Evolutionary conservation across 306 rosid genomes (phyloP), one percentile per base, ranked within the genome.

Genomic region (Carpinus viminea): DNA sequence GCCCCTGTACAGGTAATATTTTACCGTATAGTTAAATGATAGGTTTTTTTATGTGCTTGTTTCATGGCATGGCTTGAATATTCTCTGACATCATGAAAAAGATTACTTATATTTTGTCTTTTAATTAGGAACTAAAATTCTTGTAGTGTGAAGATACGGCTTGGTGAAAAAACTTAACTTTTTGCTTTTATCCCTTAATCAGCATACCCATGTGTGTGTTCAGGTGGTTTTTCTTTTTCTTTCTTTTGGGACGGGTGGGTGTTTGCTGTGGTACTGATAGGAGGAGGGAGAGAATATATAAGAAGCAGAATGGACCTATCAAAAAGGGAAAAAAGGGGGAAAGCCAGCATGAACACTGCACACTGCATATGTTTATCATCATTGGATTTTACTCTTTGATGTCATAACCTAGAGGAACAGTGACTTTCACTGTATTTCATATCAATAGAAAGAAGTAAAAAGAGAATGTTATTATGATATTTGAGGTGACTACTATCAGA

Each of bases 1-100:
- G 60, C 86, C 73, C 78, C 60, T 73, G 73, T 85, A 73, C 85
- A 82, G 91, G 91, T 87, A 75, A 52, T 75, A 24, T 10, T 72
- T 41, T 20, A 62, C 43, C 53, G 47, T 41, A 48, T 53, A 52
- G 6, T 17, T 18, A 31, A 61, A 8, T 72, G 36, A 13, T 15
- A 8, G 13, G 56, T 43, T 21, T 60, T 53, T 5, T 11, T 26
- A 8, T 75, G 69, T 36, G 11, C 16, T 31, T n/a, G 55, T 72
- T 69, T 34, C 50, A 13, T 71, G 51, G 13, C 76, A 48, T 70
- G 72, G 36, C 36, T 71, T 54, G 3, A 31, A 59, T 68, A n/a
- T 31, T 38, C 26, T 18, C 21, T 12, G 24, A 68, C 50, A 68
- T 38, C 72, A 17, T 68, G 15, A 68, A 16, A n/a, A 28, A 41